Percentiles rank a stretch among this genome's conserved stretches.
Conservation (phyloP, 805 yeast species). For the Torulaspora microellipsoides region DNA sequence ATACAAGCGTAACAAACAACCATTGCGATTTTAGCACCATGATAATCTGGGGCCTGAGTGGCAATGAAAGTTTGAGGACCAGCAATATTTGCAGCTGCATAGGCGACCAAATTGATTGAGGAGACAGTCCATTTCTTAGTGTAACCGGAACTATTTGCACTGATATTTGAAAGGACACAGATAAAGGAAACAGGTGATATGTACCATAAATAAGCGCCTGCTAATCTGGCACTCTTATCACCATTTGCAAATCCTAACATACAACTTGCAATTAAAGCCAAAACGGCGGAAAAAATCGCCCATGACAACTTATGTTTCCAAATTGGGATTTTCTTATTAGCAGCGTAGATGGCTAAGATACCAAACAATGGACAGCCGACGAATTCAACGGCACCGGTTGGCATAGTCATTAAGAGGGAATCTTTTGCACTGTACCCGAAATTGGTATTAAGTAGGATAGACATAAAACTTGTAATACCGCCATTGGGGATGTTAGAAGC, state of each 20-base stretch:
- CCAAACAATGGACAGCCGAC: conserved; percentile 36
- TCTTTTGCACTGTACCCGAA: conserved; percentile 41
- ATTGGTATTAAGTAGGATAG: conserved; percentile 40
- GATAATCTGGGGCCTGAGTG: conserved; percentile 55
- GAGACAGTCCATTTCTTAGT: conserved; percentile 65
- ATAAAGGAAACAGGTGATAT: conserved; percentile 37
- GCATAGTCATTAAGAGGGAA: conserved; percentile 43
- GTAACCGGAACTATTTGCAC: conserved; percentile 61
- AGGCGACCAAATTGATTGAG: conserved; percentile 57
- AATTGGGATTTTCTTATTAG: conserved; percentile 12
- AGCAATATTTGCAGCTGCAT: conserved; percentile 62
- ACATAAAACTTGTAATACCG: conserved; percentile 47
- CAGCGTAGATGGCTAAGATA: conserved; percentile 21
- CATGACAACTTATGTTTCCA: conserved; percentile 29
- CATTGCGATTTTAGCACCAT: conserved; percentile 50
- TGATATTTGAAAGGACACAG: conserved; percentile 34
- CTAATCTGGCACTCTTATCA: conserved; percentile 35
- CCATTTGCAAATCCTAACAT: conserved; percentile 42
- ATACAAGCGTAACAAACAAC: conserved; percentile 45
- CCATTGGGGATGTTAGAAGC: conserved; percentile 49
- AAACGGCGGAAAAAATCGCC: conserved; percentile 33
- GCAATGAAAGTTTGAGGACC: conserved; percentile 70
- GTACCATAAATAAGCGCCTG: conserved; percentile 38
- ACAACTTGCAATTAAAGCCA: conserved; percentile 35
- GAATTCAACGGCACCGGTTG: conserved; percentile 45